Evolutionary conservation across 1,284 basidiomycete species (phyloP).

Genomic region (Coriolopsis trogii): DNA sequence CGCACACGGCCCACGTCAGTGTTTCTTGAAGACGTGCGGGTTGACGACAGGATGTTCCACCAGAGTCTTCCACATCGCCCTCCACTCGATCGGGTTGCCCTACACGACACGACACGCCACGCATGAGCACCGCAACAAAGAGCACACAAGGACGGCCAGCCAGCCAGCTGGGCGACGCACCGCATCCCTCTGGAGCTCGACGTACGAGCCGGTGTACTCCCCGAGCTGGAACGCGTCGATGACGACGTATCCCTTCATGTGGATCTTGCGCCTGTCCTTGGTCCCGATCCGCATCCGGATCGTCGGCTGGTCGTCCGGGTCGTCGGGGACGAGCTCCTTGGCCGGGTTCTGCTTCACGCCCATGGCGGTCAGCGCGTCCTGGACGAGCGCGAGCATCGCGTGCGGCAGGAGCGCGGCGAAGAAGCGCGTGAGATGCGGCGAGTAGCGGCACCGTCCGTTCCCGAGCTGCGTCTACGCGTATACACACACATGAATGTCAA

Average conservation of each 20-base stretch:
- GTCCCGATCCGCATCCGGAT: slow-evolving; percentile 64
- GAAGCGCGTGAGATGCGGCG: slow-evolving; percentile 76
- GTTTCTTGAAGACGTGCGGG: slow-evolving; percentile 53
- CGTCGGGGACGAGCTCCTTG: slow-evolving; percentile 27
- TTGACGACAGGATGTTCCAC: slow-evolving; percentile 51
- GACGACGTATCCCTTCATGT: slow-evolving; percentile 72
- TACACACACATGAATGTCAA: too few species aligned
- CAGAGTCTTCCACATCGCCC: slow-evolving; percentile 68
- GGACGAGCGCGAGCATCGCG: slow-evolving; percentile 52
- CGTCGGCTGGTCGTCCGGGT: slow-evolving; percentile 19
- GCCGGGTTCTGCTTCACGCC: slow-evolving; percentile 53
- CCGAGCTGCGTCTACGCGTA: slow-evolving; percentile 82
- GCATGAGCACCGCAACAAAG: too few species aligned
- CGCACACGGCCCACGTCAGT: neutral
- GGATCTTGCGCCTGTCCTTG: slow-evolving; percentile 58
- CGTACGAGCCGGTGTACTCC: slow-evolving; percentile 57
- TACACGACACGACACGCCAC: too few species aligned
- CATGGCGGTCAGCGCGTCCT: slow-evolving; percentile 49
- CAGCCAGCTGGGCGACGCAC: slow-evolving; percentile 39
- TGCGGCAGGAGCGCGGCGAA: slow-evolving; percentile 61
- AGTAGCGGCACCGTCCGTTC: slow-evolving; percentile 68
- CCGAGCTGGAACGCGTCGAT: slow-evolving; percentile 57
- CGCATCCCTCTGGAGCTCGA: slow-evolving; percentile 66
- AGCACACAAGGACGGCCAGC: too few species aligned
- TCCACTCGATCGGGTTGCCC: slow-evolving; percentile 79